phyloP scores from a whole-genome alignment of 1,284 basidiomycete genomes.

The Boletus smithii region DNA sequence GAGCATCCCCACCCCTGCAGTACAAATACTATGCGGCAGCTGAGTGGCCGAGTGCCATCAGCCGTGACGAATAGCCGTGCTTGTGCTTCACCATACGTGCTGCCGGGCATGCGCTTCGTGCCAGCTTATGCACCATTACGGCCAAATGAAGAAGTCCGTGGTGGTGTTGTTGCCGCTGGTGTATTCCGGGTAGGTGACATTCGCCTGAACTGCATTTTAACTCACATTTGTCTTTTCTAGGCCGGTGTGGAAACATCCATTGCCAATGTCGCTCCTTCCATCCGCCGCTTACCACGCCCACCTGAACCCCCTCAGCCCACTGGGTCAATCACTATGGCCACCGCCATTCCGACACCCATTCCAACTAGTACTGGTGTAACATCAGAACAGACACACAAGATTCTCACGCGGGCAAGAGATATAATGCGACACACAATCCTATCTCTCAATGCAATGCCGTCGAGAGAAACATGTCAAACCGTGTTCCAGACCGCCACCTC shows the following conservation, averaged over 20 bases:
- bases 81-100: not conserved
- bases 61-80: not conserved
- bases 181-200: not conserved
- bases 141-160: not conserved
- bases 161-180: not conserved
- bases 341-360: too few relatives aligned
- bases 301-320: not conserved
- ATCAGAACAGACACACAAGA: not conserved
- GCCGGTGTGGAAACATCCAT: not conserved
- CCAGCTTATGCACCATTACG: not conserved
- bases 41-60: not conserved
- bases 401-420: not conserved
- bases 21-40: not conserved
- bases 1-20: not conserved
- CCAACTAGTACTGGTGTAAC: not conserved
- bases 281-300: not conserved
- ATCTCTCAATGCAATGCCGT: not conserved
- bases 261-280: not conserved
- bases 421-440: not conserved
- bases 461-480: too few relatives aligned
- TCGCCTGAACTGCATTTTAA: too few relatives aligned
- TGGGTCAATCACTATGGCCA: not conserved
- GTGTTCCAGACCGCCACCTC: not conserved
- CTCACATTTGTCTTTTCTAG: not conserved
- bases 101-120: not conserved